Evolutionary conservation across 2,329 filamentous ascomycete species (phyloP), one percentile per base, ranked within the genome.

Genomic region (Ilyonectria destructans): DNA sequence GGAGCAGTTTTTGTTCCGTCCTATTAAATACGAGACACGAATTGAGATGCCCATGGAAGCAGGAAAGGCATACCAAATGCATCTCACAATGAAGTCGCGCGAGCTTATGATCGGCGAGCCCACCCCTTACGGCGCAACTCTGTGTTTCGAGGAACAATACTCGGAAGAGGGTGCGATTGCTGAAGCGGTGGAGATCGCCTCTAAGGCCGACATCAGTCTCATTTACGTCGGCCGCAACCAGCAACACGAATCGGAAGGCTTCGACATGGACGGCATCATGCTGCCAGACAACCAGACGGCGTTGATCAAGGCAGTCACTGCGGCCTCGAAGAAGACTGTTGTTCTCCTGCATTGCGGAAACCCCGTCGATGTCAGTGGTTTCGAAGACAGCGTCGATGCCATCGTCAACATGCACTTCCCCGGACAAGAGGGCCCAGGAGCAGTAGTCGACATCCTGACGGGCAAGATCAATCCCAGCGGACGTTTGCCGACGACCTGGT

Each of bases 71-170:
- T 71, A 69, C 31, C 23, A 69, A 10, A 45, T 71, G 5, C 40
- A 51, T 4, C 4, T 71, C 17, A 37, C 40, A 2, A 71, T 71
- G 69, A 23, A 46, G 2, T 58, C 56, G 3, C 31, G 57, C 13
- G n/a, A 62, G 33, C 58, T 46, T 12, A 58, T 37, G 19, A 26
- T 66, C 4, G 58, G 67, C 15, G 67, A 69, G 17, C 62, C 62
- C 37, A 69, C 67, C 15, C 62, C 62, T 10, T 68, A 68, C 5
- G 37, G 69, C 10, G 62, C 64, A 13, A 49, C 69, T 4, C 8
- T 71, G 1, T 67, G 69, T 60, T 77, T 71, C 9, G 69, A 71
- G 35, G 69, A 71, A 35, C 54, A 67, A 10, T 67, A 58, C 48
- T 67, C 65, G 0, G 68, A 71, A 19, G 49, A 59, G 9, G 26